Percentiles rank a stretch among this genome's conserved stretches.
Evolutionary conservation across 768 basidiomycete genomes (phyloP).

Genomic region (Russula ochroleuca): DNA sequence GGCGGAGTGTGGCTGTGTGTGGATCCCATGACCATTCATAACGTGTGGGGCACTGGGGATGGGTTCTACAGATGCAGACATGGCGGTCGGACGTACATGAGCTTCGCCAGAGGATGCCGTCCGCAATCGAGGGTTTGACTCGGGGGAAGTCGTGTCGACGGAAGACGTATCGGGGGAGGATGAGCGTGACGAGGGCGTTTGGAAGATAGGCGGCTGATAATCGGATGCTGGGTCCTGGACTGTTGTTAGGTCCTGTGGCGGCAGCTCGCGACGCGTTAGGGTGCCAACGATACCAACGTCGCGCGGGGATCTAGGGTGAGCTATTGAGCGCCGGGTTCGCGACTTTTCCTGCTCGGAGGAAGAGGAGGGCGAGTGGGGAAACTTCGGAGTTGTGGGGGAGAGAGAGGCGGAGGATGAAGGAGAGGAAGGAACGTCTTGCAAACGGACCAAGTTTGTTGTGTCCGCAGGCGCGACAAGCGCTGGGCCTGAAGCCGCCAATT

Average conservation of each 20-base stretch:
- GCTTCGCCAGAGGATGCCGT: slow-evolving; percentile 29
- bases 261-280: slow-evolving; percentile 33
- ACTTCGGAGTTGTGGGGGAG: slow-evolving; percentile 17
- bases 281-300: slow-evolving; percentile 50
- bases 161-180: slow-evolving; percentile 31
- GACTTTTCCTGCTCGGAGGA: neutral
- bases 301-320: slow-evolving; percentile 40
- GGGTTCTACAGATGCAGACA: slow-evolving; percentile 32
- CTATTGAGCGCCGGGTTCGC: neutral
- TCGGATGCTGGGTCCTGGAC: slow-evolving; percentile 20
- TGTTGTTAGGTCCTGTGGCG: slow-evolving; percentile 29
- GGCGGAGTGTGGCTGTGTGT: slow-evolving; percentile 6
- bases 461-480: slow-evolving; percentile 19
- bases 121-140: neutral
- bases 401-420: slow-evolving; percentile 36
- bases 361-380: neutral
- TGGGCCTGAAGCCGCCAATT: slow-evolving; percentile 13
- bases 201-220: slow-evolving; percentile 39
- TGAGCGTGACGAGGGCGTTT: slow-evolving; percentile 36
- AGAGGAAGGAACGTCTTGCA: slow-evolving; percentile 31
- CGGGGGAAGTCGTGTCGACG: neutral
- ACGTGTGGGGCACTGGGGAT: slow-evolving; percentile 22
- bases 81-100: slow-evolving; percentile 24
- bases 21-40: slow-evolving; percentile 15
- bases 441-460: neutral